Evolutionary conservation across 768 basidiomycete species (phyloP).

Genomic region (Grammothele lineata): DNA sequence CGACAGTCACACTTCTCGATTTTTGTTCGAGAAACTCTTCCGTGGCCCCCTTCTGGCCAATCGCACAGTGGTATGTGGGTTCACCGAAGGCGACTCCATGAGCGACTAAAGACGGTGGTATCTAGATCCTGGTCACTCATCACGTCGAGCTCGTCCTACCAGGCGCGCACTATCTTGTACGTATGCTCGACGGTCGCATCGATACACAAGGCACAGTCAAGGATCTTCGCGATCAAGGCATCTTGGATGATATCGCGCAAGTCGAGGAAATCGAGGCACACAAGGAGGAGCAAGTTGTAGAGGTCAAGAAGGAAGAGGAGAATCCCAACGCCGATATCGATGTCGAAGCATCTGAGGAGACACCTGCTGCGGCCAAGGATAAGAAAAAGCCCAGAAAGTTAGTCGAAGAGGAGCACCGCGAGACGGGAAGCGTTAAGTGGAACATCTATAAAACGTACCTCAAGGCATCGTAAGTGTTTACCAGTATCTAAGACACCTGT

Average conservation of each 20-base stretch:
- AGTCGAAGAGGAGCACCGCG: constrained; percentile 78
- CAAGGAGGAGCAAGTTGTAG: constrained; percentile 36
- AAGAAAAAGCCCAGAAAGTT: constrained; percentile 68
- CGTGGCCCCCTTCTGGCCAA: constrained; percentile 60
- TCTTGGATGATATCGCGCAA: constrained; percentile 57
- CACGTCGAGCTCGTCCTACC: constrained; percentile 82
- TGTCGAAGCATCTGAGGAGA: constrained; percentile 20
- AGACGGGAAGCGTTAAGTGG: constrained; percentile 82
- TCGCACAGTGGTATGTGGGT: constrained; percentile 58
- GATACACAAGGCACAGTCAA: constrained; percentile 68
- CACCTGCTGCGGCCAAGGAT: constrained; percentile 26
- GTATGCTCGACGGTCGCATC: constrained; percentile 79
- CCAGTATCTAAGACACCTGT: no score
- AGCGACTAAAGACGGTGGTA: no score
- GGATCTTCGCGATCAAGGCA: constrained; percentile 57
- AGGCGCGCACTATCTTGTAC: constrained; percentile 65
- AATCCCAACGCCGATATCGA: constrained; percentile 26
- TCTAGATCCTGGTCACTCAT: constrained; percentile 72
- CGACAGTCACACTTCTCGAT: constrained; percentile 64
- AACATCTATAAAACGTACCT: constrained; percentile 58
- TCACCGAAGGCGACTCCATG: no score
- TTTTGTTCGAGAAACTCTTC: constrained; percentile 60
- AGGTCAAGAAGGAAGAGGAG: constrained; percentile 13
- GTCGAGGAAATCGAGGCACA: constrained; percentile 45
- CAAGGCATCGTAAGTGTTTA: constrained; percentile 55